A percentile compares a stretch with the other conserved stretches of the same genome.
Evolutionary conservation across 371 early-diverging fungal genomes (phyloP).

Genomic region (Vavraia culicis): DNA sequence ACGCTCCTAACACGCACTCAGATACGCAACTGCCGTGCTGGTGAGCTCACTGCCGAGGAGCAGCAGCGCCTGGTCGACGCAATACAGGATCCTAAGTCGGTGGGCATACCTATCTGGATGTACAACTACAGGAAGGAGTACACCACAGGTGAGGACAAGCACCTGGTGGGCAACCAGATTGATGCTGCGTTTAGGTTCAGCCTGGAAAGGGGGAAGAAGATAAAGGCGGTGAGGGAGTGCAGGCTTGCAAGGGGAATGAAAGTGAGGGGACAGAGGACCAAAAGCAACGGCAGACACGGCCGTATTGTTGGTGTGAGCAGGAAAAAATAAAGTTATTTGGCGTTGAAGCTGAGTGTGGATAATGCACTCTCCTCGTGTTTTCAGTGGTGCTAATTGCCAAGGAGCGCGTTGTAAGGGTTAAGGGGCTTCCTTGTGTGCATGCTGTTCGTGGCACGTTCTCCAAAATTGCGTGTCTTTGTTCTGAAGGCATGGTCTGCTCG

Average conservation of each 20-base stretch:
- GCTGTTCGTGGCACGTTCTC: too few relatives aligned
- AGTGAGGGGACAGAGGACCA: constrained; percentile 72
- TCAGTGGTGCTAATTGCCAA: too few relatives aligned
- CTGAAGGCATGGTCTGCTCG: too few relatives aligned
- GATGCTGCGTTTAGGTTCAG: constrained; percentile 45
- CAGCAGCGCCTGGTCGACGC: constrained; percentile 63
- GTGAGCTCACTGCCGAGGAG: constrained; percentile 75
- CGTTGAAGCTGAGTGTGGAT: too few relatives aligned
- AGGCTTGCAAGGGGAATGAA: constrained; percentile 53
- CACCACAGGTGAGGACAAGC: constrained; percentile 67
- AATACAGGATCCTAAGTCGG: constrained; percentile 67
- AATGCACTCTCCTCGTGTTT: too few relatives aligned
- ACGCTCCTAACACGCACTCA: constrained; percentile 89
- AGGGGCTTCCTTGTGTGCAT: too few relatives aligned
- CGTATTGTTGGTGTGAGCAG: constrained; percentile 80
- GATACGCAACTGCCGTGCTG: constrained; percentile 74
- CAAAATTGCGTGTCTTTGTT: too few relatives aligned
- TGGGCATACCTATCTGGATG: constrained; percentile 90
- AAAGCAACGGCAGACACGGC: constrained; percentile 88
- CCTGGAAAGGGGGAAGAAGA: constrained; percentile 43
- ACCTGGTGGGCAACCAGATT: constrained; percentile 70
- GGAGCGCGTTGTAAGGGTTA: too few relatives aligned
- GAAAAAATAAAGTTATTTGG: constrained; percentile 53
- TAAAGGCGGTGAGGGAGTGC: constrained; percentile 36
- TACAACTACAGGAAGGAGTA: constrained; percentile 89